Base-by-base conservation (phyloP, 768 basidiomycete genomes). In the Suillus hirtellus region DNA sequence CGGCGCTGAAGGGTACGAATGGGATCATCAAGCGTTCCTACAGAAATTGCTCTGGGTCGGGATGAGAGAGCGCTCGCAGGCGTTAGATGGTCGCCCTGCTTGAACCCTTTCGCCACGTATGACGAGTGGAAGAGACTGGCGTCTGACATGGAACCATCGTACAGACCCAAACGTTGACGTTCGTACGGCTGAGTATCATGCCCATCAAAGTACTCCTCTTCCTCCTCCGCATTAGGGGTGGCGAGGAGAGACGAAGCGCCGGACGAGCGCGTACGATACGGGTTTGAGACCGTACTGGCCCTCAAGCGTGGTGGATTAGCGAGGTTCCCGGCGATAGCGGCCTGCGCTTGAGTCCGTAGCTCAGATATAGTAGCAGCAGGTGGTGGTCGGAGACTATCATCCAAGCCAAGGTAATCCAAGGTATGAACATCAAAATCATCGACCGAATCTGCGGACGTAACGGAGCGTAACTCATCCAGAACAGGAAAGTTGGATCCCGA, bases 381-480 rank as follows among this genome's bases (percentile, higher is more conserved):
- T n/a, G 90, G 86, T 59, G 85, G 86, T 60, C 89, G 84, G 67
- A 84, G 81, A 62, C 81, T 78, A 66, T 94, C 96, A 69, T 95
- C 96, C 69, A 99, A 82, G 50, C 96, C 96, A 58, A 99, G 90
- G 76, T 98, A 98, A 76, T 97, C 96, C 65, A 99, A 85, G 34
- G 96, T 98, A 72, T 95, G 93, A 52, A 95, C 92, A 69, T 95
- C 92, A 74, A 93, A 92, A 58, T 94, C 90, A 60, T 97, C 96
- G 27, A 85, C 81, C 21, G 89, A 89, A 72, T 93, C 91, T 66
- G 86, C 86, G 50, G 92, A 93, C 35, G 86, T 85, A 52, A 89
- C 88, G 53, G 92, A 92, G 66, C 90, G 89, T 69, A 92, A 76
- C 75, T 95, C 93, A 63, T 94, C 93, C 70, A 93, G 79, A 68